Conservation (phyloP, 352 stramenopile species). For the Globisporangium iwayamae region DNA sequence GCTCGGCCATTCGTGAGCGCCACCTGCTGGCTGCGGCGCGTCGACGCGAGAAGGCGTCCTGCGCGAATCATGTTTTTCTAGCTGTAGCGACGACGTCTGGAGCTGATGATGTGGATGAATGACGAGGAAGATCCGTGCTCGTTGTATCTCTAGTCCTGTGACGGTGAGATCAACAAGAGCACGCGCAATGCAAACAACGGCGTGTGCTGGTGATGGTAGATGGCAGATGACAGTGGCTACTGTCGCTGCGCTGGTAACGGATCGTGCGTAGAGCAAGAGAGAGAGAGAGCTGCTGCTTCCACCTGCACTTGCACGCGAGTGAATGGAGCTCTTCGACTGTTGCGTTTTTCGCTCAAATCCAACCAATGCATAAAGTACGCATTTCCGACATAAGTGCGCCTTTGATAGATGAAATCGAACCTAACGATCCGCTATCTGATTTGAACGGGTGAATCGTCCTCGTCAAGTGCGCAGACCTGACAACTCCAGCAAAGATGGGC, state of each 20-base stretch:
- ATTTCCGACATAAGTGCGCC: background rate
- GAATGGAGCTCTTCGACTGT: background rate
- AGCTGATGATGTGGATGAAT: background rate
- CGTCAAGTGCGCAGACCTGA: background rate
- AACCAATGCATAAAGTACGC: conserved; percentile 8
- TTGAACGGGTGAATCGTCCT: background rate
- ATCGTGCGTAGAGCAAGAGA: conserved; percentile 1
- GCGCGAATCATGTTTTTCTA: conserved; percentile 21
- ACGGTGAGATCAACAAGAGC: background rate
- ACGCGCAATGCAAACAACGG: background rate
- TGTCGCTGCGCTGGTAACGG: background rate
- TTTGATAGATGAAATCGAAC: background rate
- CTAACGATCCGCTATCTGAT: background rate
- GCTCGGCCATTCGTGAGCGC: conserved; percentile 14
- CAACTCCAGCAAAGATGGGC: background rate
- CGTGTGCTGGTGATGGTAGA: background rate
- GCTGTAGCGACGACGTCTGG: background rate
- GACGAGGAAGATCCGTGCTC: background rate
- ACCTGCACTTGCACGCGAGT: conserved; percentile 4
- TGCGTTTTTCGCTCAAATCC: conserved; percentile 3
- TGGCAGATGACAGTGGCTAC: too few species aligned
- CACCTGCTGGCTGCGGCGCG: conserved; percentile 18
- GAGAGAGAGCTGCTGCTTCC: background rate
- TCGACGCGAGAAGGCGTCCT: conserved; percentile 18
- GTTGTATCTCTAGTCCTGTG: background rate